Conservation (phyloP, 768 basidiomycete species). For the Leccinellum luteum region DNA sequence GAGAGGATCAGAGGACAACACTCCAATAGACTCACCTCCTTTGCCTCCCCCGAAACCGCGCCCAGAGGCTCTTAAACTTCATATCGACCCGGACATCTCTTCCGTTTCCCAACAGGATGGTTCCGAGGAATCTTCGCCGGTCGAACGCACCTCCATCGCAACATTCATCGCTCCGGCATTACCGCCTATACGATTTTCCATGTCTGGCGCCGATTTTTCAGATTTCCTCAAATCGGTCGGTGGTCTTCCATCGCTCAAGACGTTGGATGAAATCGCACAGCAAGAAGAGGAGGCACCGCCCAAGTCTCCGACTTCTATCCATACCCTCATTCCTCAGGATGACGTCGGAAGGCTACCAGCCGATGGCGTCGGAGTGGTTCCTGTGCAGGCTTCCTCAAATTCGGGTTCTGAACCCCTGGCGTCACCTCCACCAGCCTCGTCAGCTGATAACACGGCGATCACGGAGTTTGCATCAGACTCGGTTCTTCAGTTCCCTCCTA, state of each 20-base stretch:
- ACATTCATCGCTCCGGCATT: constrained; percentile 86
- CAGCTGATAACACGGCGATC: constrained; percentile 5
- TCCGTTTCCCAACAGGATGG: constrained; percentile 33
- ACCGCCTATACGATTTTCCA: constrained; percentile 88
- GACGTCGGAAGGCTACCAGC: neutral
- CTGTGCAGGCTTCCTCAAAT: neutral
- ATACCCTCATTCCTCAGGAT: constrained; percentile 13
- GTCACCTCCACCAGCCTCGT: neutral
- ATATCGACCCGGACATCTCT: constrained; percentile 17
- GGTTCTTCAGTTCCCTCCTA: constrained; percentile 11
- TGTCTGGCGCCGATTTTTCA: constrained; percentile 79
- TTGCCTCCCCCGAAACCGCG: constrained; percentile 43
- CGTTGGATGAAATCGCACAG: constrained; percentile 45
- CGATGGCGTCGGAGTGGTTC: neutral
- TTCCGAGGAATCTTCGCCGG: constrained; percentile 59
- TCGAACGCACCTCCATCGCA: constrained; percentile 64
- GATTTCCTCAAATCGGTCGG: constrained; percentile 64
- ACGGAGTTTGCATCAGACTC: constrained; percentile 14
- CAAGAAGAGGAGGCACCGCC: constrained; percentile 35
- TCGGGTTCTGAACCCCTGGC: neutral
- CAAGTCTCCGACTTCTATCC: constrained; percentile 22
- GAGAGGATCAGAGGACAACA: constrained; percentile 26
- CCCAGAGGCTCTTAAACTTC: constrained; percentile 30
- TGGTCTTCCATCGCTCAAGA: constrained; percentile 45
- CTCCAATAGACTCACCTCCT: constrained; percentile 35